Evolutionary conservation across 768 basidiomycete genomes (phyloP).

Genomic region (Auriscalpium microsporum): DNA sequence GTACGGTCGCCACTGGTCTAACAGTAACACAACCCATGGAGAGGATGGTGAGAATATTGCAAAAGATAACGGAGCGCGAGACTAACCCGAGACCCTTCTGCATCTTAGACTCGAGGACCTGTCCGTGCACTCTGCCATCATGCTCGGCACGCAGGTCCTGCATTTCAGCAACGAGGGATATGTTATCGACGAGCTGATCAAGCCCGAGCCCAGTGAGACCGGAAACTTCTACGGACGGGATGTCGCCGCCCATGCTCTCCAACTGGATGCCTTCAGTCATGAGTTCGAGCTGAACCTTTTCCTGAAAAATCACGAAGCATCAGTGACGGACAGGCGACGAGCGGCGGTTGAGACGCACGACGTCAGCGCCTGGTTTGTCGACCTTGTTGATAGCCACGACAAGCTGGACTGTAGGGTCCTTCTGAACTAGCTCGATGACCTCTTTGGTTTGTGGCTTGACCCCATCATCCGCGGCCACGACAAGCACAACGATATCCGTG

Average conservation of each 20-base stretch:
- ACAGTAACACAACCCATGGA: not conserved
- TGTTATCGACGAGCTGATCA: constrained; percentile 80
- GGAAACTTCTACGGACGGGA: constrained; percentile 85
- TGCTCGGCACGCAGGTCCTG: constrained; percentile 82
- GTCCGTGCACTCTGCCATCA: constrained; percentile 68
- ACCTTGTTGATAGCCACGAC: constrained; percentile 98
- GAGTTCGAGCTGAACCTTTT: constrained; percentile 67
- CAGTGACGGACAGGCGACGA: not conserved
- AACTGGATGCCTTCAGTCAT: constrained; percentile 77
- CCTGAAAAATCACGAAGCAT: constrained; percentile 32
- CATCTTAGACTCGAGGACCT: constrained; percentile 82
- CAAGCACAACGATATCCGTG: constrained; percentile 90
- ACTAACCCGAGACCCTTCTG: constrained; percentile 89
- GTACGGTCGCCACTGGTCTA: constrained; percentile 84
- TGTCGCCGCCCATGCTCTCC: constrained; percentile 84
- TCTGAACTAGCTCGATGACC: constrained; percentile 83
- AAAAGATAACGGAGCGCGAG: not conserved
- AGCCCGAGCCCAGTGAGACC: constrained; percentile 84
- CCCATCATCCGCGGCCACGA: constrained; percentile 97
- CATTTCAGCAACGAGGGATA: constrained; percentile 84
- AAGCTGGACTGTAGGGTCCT: constrained; percentile 65
- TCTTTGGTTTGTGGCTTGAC: constrained; percentile 98
- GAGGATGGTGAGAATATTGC: not conserved
- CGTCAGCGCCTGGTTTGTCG: constrained; percentile 81
- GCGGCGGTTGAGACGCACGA: constrained; percentile 43